Evolutionary conservation across 2,329 filamentous ascomycete species (phyloP), one percentile per base, ranked within the genome.

Genomic region (Blastomyces silverae): DNA sequence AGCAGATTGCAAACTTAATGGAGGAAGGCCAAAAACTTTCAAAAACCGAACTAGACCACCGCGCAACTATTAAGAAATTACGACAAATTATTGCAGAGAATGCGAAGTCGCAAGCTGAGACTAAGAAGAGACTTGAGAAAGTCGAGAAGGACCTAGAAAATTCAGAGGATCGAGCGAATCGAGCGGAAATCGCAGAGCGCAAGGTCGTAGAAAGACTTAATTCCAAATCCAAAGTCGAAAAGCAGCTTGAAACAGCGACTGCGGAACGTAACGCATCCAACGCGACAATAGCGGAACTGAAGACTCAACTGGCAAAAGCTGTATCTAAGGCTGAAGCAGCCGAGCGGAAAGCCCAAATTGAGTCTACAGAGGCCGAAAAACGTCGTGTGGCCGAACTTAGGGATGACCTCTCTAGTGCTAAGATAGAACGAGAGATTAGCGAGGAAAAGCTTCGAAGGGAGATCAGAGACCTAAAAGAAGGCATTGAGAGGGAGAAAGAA

Each of bases 21-120:
- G 89, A 96, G 70, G 94, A 99, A 79, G 94, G 95, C 0, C 90
- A 94, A 71, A 92, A 89, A 69, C 82, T 97, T 10, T 92, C 91
- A 1, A 90, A 89, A 70, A 89, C 85, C 0, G 94, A 99, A 74
- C 85, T 97, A 76, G 91, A 92, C 72, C 88, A 95, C 68, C 83
- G 93, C 66, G 85, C 85, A 6, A 87, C 88, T 3, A 90, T 97
- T 71, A 96, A 94, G 76, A 92, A 91, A 72, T 78, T 97, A 65
- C 81, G 84, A 17, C 74, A 79, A 60, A 83, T 84, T 69, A 72
- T 80, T 17, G 69, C 74, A 13, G 83, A 85, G 59, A 81, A 80
- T 58, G 81, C 80, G 37, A 86, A 84, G 70, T 74, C 78, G 4
- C 79, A 82, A 46, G 73, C 75, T 0, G 80, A 82, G 1, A 71